Conservation (phyloP, 305 asterid genomes). For the Fraxinus nigra region DNA sequence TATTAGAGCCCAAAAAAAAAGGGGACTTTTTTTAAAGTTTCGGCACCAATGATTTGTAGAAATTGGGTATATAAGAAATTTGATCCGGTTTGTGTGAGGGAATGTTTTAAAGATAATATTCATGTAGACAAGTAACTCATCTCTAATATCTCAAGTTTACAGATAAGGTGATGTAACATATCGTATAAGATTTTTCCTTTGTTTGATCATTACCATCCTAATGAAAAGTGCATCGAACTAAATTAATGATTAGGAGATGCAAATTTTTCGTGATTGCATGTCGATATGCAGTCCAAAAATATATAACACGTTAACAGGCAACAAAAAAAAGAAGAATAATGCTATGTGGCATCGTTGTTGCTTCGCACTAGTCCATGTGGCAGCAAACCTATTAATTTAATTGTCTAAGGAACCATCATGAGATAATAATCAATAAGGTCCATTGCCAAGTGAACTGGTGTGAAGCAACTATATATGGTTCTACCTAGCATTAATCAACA, state of each 20-base stretch:
- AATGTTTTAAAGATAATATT: too few species aligned
- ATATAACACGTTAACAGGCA: not conserved
- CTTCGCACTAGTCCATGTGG: not conserved
- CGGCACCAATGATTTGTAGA: not conserved
- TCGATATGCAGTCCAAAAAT: not conserved
- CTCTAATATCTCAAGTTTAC: not conserved
- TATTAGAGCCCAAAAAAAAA: not conserved
- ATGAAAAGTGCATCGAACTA: not conserved
- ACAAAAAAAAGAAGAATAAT: not conserved
- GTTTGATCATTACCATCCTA: not conserved
- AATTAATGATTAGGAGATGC: not conserved
- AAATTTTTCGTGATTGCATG: not conserved
- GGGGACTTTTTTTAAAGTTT: not conserved
- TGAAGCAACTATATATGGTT: not conserved
- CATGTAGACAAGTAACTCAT: not conserved
- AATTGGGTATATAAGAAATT: not conserved
- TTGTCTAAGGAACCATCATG: not conserved
- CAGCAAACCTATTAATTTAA: not conserved
- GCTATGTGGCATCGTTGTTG: not conserved
- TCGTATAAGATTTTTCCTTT: not conserved
- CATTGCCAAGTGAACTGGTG: not conserved
- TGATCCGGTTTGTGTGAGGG: not conserved
- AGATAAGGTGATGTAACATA: not conserved
- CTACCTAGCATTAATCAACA: not conserved
- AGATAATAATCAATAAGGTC: not conserved